Percentiles rank a stretch among this genome's conserved stretches.
Conservation (phyloP, 148 eudicot species). For the Nepenthes mirabilis region DNA sequence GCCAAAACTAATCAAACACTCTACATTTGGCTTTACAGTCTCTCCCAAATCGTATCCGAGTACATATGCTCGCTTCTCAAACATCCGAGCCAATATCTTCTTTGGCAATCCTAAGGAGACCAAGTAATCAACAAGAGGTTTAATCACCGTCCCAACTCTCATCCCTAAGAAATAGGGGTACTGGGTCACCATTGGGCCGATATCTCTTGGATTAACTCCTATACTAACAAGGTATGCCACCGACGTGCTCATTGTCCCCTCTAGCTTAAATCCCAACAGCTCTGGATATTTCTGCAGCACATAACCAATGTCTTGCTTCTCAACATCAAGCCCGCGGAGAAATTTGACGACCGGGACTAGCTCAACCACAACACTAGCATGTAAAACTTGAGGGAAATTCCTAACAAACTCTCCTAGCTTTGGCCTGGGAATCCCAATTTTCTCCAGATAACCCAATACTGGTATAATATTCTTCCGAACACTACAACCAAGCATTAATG, state of each 20-base stretch:
- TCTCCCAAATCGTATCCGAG: slow-evolving; percentile 77
- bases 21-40: slow-evolving; percentile 75
- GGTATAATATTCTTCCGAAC: slow-evolving; percentile 81
- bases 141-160: slow-evolving; percentile 97
- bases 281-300: slow-evolving; percentile 86
- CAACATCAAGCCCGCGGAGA: slow-evolving; percentile 85
- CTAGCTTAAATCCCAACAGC: slow-evolving; percentile 84
- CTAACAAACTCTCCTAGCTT: slow-evolving; percentile 81
- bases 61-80: slow-evolving; percentile 80
- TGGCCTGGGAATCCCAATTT: slow-evolving; percentile 62
- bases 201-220: slow-evolving; percentile 82
- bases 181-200: slow-evolving; percentile 93
- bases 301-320: slow-evolving; percentile 73
- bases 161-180: slow-evolving; percentile 79
- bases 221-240: slow-evolving; percentile 92
- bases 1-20: slow-evolving; percentile 80
- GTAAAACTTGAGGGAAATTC: slow-evolving; percentile 75
- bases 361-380: slow-evolving; percentile 90
- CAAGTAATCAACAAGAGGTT: slow-evolving; percentile 80
- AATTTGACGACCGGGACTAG: slow-evolving; percentile 76
- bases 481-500: slow-evolving; percentile 85
- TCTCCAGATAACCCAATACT: slow-evolving; percentile 84
- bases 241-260: slow-evolving; percentile 93
- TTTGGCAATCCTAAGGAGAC: slow-evolving; percentile 73
- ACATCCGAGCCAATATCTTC: slow-evolving; percentile 71